Evolutionary conservation across 2,329 filamentous ascomycete genomes (phyloP).

Genomic region (Calonectria montana): DNA sequence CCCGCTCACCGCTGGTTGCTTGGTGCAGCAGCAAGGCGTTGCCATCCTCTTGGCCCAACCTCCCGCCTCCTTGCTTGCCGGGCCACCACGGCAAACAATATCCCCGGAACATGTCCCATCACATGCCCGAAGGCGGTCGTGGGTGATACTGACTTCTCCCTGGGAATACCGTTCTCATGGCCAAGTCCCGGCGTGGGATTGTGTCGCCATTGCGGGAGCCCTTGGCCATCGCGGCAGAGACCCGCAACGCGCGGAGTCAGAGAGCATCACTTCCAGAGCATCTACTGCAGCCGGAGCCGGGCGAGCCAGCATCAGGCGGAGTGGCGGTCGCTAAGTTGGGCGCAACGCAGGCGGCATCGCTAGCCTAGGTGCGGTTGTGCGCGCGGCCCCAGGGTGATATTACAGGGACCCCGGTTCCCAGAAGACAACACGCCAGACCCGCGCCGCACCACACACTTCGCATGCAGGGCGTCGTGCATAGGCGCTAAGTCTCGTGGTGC

Average conservation of each 20-base stretch:
- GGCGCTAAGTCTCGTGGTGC: conserved; percentile 46
- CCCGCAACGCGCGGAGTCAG: conserved; percentile 28
- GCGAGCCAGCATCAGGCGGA: conserved; percentile 26
- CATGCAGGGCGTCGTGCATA: conserved; percentile 46
- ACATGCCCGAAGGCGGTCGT: conserved; percentile 17
- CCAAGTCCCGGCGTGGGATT: conserved; percentile 26
- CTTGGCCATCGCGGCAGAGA: conserved; percentile 26
- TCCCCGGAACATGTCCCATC: conserved; percentile 18
- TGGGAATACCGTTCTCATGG: conserved; percentile 21
- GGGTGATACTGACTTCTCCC: conserved; percentile 20
- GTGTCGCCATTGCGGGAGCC: conserved; percentile 21
- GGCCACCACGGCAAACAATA: conserved; percentile 11
- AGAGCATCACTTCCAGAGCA: conserved; percentile 18
- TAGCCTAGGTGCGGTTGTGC: conserved; percentile 18
- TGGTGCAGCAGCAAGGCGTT: conserved; percentile 10
- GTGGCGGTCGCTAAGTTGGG: conserved; percentile 30
- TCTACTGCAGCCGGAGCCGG: conserved; percentile 28
- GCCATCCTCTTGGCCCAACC: conserved; percentile 19
- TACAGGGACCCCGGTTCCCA: conserved; percentile 33
- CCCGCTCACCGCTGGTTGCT: conserved; percentile 33
- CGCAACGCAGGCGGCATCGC: conserved; percentile 25
- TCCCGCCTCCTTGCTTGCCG: conserved; percentile 19
- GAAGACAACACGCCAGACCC: conserved; percentile 36
- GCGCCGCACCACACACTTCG: conserved; percentile 38
- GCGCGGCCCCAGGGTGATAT: conserved; percentile 24